Conservation (phyloP, 129 eudicot species). For the Ambrosia trifida region DNA sequence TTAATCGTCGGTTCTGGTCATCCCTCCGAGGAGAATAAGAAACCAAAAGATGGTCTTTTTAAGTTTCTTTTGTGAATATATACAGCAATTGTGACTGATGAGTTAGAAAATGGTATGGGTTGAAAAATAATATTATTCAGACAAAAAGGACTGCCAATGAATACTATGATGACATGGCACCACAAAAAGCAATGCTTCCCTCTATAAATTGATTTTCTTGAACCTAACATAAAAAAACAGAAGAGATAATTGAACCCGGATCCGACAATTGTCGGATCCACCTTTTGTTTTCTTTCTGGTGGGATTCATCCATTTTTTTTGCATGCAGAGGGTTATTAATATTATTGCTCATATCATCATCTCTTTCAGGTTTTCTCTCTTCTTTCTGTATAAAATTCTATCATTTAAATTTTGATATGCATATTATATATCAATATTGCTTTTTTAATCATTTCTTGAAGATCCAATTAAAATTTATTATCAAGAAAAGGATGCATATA, state of each 20-base stretch:
- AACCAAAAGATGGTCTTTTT: no score
- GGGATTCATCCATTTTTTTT: conserved; percentile 21
- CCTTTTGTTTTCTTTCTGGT: conserved; percentile 20
- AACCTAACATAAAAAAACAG: conserved; percentile 9
- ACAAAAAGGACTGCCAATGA: conserved; percentile 13
- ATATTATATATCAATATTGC: not conserved
- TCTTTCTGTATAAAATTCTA: not conserved
- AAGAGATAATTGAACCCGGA: conserved; percentile 7
- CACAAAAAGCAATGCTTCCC: not conserved
- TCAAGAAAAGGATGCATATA: conserved; percentile 2
- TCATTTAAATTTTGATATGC: not conserved
- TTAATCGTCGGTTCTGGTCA: no score
- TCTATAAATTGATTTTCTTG: conserved; percentile 6
- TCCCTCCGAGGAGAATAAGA: no score
- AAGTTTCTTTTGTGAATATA: not conserved
- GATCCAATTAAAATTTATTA: not conserved
- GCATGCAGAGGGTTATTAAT: conserved; percentile 9
- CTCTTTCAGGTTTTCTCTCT: conserved; percentile 16
- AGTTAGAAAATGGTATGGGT: not conserved
- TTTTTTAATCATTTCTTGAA: not conserved
- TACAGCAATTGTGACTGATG: no score
- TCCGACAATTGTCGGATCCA: not conserved
- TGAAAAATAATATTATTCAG: conserved; percentile 15
- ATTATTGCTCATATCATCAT: conserved; percentile 18
- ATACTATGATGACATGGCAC: conserved; percentile 29